These are phyloP conservation scores for Penicillium polonicum DNA, from an alignment of 2,329 filamentous ascomycete genomes.

Conservation along the genomic window DNA sequence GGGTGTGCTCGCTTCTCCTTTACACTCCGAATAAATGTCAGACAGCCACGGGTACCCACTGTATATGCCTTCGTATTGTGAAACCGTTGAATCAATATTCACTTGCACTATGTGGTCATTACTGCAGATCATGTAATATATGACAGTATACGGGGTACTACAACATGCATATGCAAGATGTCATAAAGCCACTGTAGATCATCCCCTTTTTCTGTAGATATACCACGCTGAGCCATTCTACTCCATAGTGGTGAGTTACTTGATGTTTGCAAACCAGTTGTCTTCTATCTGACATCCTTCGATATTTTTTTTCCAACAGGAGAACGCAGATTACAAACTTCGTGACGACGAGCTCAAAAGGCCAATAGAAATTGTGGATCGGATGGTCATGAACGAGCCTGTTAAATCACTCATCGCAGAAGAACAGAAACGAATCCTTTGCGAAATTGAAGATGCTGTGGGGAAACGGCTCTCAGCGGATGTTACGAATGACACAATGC, in stretches of 20 bases:
- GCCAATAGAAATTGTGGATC: neutral
- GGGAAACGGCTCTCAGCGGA: neutral
- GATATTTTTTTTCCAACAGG: neutral
- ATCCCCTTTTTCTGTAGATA: neutral
- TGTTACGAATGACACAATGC: neutral
- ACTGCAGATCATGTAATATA: neutral
- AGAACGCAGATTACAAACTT: neutral
- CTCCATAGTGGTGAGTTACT: neutral
- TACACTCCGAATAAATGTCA: neutral
- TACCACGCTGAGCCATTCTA: neutral
- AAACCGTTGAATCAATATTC: neutral
- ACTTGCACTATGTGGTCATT: neutral
- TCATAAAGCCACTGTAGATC: neutral
- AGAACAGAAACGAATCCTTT: neutral
- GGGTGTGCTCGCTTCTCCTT: neutral
- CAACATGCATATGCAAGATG: neutral
- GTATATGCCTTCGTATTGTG: neutral
- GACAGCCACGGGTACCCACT: neutral
- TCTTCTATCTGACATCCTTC: neutral
- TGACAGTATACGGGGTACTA: neutral
- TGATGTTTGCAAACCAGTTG: neutral
- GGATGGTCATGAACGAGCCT: neutral
- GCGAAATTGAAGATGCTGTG: neutral
- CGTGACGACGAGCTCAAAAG: neutral
- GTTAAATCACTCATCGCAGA: neutral